phyloP scores from a whole-genome alignment of 768 basidiomycete genomes.

The Amanita fuliginea region DNA sequence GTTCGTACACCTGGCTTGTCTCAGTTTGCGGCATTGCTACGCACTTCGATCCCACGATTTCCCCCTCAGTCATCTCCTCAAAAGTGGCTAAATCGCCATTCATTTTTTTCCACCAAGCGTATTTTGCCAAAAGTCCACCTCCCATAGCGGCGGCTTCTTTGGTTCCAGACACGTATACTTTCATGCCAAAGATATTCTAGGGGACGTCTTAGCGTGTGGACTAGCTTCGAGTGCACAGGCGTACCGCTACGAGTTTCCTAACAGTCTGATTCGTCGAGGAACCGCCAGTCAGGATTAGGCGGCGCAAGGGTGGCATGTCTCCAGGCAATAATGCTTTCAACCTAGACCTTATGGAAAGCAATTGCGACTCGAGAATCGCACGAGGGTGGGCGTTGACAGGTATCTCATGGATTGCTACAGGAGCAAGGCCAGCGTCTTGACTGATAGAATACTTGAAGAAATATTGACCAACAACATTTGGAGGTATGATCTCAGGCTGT shows the following conservation, averaged over 20 bases:
- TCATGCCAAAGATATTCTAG: slow-evolving; percentile 65
- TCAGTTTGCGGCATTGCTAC: slow-evolving; percentile 48
- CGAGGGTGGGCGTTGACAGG: slow-evolving; percentile 48
- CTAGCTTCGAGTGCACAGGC: slow-evolving; percentile 5
- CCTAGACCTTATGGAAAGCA: slow-evolving; percentile 69
- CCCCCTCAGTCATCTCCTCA: slow-evolving; percentile 50
- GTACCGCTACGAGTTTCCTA: slow-evolving; percentile 55
- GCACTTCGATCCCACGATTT: slow-evolving; percentile 41
- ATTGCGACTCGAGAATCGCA: slow-evolving; percentile 76
- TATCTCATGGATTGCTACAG: slow-evolving; percentile 23
- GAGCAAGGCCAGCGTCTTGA: slow-evolving; percentile 9
- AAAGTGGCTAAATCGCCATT: slow-evolving; percentile 37
- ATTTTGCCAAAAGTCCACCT: slow-evolving; percentile 62
- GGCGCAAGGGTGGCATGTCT: slow-evolving; percentile 40
- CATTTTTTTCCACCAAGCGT: slow-evolving; percentile 51
- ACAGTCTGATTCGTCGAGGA: slow-evolving; percentile 65
- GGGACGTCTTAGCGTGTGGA: not conserved
- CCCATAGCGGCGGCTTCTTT: slow-evolving; percentile 67
- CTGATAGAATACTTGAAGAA: slow-evolving; percentile 29
- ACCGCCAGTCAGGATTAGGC: slow-evolving; percentile 73
- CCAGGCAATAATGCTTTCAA: slow-evolving; percentile 57
- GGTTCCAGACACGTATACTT: slow-evolving; percentile 55
- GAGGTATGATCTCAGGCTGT: slow-evolving; percentile 81
- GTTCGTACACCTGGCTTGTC: slow-evolving; percentile 37
- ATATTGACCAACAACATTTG: slow-evolving; percentile 61